A percentile compares a stretch with the other conserved stretches of the same genome.
Evolutionary conservation across 345 rosid species (phyloP).

Genomic region (Balakata baccata): DNA sequence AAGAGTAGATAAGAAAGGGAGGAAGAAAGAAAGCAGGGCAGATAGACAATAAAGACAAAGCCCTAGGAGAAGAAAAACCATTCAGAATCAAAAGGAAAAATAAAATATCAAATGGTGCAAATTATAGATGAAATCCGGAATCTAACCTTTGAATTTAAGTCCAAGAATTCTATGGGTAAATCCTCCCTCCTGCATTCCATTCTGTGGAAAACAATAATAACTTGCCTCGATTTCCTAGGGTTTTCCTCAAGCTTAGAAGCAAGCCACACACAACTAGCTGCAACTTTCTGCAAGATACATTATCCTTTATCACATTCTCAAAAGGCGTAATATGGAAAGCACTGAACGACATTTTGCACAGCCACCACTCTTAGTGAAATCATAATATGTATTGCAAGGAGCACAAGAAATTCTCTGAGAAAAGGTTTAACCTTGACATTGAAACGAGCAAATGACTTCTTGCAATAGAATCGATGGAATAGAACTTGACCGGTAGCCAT

Average conservation of each 20-base stretch:
- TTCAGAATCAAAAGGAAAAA: not conserved
- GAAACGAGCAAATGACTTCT: slow-evolving; percentile 86
- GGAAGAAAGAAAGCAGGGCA: no score
- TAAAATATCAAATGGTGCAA: not conserved
- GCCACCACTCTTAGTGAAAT: not conserved
- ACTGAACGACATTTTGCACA: not conserved
- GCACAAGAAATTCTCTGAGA: not conserved
- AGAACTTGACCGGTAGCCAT: slow-evolving; percentile 99
- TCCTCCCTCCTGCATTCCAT: slow-evolving; percentile 95
- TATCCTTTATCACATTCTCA: slow-evolving; percentile 4
- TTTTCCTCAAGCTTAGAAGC: slow-evolving; percentile 88
- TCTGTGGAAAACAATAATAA: slow-evolving; percentile 85
- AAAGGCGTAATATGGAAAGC: slow-evolving; percentile 10
- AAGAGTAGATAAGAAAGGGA: not conserved
- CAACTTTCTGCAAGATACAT: slow-evolving; percentile 60
- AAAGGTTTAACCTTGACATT: slow-evolving; percentile 56
- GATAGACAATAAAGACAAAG: not conserved
- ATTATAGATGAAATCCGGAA: not conserved
- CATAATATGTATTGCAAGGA: not conserved
- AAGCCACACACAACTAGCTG: slow-evolving; percentile 90
- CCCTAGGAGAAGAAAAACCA: not conserved
- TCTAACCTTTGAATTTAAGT: slow-evolving; percentile 69
- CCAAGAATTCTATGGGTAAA: slow-evolving; percentile 68
- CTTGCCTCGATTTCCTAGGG: slow-evolving; percentile 84
- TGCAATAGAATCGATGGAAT: slow-evolving; percentile 91